phyloP scores from a whole-genome alignment of 768 basidiomycete genomes.

The Podaxis rugospora region DNA sequence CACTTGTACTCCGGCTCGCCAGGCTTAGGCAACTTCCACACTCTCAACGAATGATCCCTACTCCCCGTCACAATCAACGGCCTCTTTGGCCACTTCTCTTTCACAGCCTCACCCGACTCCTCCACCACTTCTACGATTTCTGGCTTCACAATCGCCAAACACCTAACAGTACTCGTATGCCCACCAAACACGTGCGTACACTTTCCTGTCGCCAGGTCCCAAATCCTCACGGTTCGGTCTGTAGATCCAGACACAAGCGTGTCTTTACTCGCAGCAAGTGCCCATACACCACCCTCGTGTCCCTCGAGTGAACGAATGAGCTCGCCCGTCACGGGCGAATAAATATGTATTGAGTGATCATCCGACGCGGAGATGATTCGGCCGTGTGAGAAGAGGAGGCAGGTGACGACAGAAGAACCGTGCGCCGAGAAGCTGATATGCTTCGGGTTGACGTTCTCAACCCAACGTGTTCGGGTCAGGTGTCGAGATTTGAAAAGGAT shows the following conservation, averaged over 20 bases:
- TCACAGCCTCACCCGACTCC: slow-evolving; percentile 54
- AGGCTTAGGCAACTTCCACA: slow-evolving; percentile 52
- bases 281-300: slow-evolving; percentile 97
- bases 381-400: slow-evolving; percentile 89
- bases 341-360: slow-evolving; percentile 95
- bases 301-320: slow-evolving; percentile 74
- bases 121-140: slow-evolving; percentile 76
- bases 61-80: slow-evolving; percentile 73
- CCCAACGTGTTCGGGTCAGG: slow-evolving; percentile 70
- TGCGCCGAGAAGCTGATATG: slow-evolving; percentile 85
- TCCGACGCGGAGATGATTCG: slow-evolving; percentile 97
- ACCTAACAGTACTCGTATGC: slow-evolving; percentile 94
- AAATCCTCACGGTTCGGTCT: slow-evolving; percentile 89
- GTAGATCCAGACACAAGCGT: slow-evolving; percentile 90
- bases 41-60: slow-evolving; percentile 61
- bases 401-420: slow-evolving; percentile 89
- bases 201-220: slow-evolving; percentile 74
- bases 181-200: slow-evolving; percentile 95
- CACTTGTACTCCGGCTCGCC: slow-evolving; percentile 74
- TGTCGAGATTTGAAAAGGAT: slow-evolving; percentile 52
- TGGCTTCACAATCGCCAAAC: slow-evolving; percentile 93
- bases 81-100: slow-evolving; percentile 67
- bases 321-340: slow-evolving; percentile 80
- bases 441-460: slow-evolving; percentile 64
- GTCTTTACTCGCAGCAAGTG: slow-evolving; percentile 84